A percentile compares a stretch with the other conserved stretches of the same genome.
Conservation (phyloP, 148 eudicot species). For the Fagopyrum homotropicum region DNA sequence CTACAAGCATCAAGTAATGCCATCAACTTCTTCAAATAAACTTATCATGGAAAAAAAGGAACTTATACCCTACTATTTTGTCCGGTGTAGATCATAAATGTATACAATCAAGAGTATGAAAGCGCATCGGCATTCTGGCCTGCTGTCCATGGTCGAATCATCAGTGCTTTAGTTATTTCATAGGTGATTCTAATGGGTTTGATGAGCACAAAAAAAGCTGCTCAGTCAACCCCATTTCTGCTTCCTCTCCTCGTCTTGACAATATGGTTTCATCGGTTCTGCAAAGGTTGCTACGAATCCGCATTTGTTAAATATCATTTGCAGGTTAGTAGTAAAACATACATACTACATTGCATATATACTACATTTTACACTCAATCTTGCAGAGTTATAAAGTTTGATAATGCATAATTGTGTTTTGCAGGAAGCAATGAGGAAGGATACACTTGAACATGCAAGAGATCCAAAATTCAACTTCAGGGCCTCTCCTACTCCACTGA, state of each 20-base stretch:
- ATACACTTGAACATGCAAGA: conserved; percentile 78
- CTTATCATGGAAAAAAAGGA: neutral
- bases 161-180: conserved; percentile 61
- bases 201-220: conserved; percentile 66
- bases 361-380: too few relatives aligned
- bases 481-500: conserved; percentile 17
- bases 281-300: conserved; percentile 89
- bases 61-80: neutral
- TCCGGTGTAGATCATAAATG: conserved; percentile 72
- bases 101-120: conserved; percentile 94
- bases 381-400: too few relatives aligned
- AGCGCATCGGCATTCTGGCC: conserved; percentile 98
- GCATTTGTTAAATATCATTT: conserved; percentile 73
- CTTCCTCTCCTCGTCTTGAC: conserved; percentile 86
- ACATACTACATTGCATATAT: too few relatives aligned
- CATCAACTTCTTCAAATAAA: neutral
- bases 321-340: conserved; percentile 37
- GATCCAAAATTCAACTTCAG: conserved; percentile 79
- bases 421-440: conserved; percentile 97
- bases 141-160: conserved; percentile 80
- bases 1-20: conserved; percentile 65
- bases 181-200: conserved; percentile 86
- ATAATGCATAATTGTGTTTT: conserved; percentile 1
- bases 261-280: conserved; percentile 62
- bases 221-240: conserved; percentile 67